Base-by-base conservation (phyloP, 768 basidiomycete genomes). In the Cubamyces sp. region DNA sequence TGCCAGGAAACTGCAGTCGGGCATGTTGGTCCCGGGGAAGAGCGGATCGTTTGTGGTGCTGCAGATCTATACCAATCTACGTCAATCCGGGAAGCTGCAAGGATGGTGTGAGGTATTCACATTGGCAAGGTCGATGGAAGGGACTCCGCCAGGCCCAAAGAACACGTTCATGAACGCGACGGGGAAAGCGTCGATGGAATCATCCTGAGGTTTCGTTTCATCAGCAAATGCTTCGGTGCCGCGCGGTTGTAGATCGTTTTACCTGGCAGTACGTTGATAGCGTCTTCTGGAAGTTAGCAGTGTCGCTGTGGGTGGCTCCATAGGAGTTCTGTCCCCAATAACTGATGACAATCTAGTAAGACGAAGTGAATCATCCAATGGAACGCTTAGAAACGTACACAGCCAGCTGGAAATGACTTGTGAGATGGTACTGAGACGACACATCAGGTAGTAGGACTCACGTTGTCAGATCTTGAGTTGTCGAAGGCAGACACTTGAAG, bases 311-410 rank as follows among this genome's bases (percentile, higher is more conserved):
- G 1, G 80, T 79, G 3, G 83, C 83, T 34, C 86, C 85, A 57
- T 82, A 83, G 11, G 83, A 84, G 68, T 87, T 84, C 67, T 87
- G 85, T 18, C 85, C 84, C 74, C 77, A 85, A 66, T 84, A 84
- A 3, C 79, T 81, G 9, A 11, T 6, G 11, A 34, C 11, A 34
- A 11, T 1, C 9, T 34, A 1, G 9, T 34, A 34, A 11, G 4
- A 34, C 34, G 9, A 11, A 34, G 9, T 11, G 1, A 7, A 1
- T 1, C 1, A 6, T 11, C 34, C 34, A 34, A 7, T 1, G 11
- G 9, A 9, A 34, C 5, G 9, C 5, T 6, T 7, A 11, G 9
- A 11, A 9, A 11, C 34, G 34, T 34, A 34, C 34, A 34, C 34
- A 34, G 34, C 34, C 1, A 34, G 34, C 34, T 34, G 9, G 34